Conservation (phyloP, 768 basidiomycete genomes). For the Podaxis pistillaris region DNA sequence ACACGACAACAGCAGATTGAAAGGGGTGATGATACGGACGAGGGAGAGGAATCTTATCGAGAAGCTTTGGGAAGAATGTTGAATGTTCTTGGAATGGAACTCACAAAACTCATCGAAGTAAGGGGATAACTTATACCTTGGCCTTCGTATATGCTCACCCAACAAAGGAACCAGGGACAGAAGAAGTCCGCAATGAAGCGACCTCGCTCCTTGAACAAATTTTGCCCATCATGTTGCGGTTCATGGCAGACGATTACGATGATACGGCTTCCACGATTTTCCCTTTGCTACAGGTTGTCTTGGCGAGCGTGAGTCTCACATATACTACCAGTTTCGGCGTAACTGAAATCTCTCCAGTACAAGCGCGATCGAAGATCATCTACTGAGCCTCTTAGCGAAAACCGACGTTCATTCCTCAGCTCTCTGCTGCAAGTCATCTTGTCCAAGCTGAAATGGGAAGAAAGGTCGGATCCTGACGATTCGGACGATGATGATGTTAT, state of each 20-base stretch:
- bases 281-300: slow-evolving; percentile 71
- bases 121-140: slow-evolving; percentile 26
- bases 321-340: not conserved
- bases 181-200: slow-evolving; percentile 64
- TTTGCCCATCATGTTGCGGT: slow-evolving; percentile 80
- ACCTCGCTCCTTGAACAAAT: slow-evolving; percentile 59
- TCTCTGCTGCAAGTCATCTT: slow-evolving; percentile 78
- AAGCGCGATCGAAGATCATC: slow-evolving; percentile 70
- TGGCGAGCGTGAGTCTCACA: slow-evolving; percentile 60
- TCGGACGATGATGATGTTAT: slow-evolving; percentile 85
- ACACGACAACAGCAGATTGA: slow-evolving; percentile 65
- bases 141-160: slow-evolving; percentile 16
- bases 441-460: slow-evolving; percentile 89
- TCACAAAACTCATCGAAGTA: slow-evolving; percentile 84
- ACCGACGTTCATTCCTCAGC: slow-evolving; percentile 72
- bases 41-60: slow-evolving; percentile 86
- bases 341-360: slow-evolving; percentile 50
- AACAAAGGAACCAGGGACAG: slow-evolving; percentile 56
- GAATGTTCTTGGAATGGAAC: slow-evolving; percentile 78
- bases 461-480: slow-evolving; percentile 74
- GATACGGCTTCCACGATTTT: slow-evolving; percentile 88
- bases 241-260: slow-evolving; percentile 88
- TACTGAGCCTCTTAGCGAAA: slow-evolving; percentile 58
- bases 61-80: slow-evolving; percentile 85
- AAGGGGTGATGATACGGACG: slow-evolving; percentile 71